These are phyloP conservation scores for Theileria sp. DNA, from an alignment of 169 alveolate species.

Conservation along the genomic window DNA sequence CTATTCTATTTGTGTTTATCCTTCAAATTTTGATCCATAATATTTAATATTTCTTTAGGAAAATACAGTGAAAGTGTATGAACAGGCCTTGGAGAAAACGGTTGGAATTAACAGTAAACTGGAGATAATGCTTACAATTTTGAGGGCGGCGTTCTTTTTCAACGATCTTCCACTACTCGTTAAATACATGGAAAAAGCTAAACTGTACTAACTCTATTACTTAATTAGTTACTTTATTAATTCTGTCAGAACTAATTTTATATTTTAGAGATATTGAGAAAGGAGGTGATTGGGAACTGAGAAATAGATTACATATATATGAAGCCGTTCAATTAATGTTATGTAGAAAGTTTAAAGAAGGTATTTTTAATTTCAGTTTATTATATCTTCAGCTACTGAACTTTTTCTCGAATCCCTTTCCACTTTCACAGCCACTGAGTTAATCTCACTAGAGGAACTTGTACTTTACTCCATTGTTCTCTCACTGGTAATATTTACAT, in stretches of 20 bases:
- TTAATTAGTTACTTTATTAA: constrained; percentile 4
- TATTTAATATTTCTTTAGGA: constrained; percentile 42
- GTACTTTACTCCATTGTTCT: constrained; percentile 89
- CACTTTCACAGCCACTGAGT: constrained; percentile 93
- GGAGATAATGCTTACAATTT: constrained; percentile 73
- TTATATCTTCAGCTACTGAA: constrained; percentile 38
- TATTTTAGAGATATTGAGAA: constrained; percentile 84
- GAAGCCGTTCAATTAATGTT: constrained; percentile 83
- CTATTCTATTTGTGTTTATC: constrained; percentile 22
- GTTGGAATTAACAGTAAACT: constrained; percentile 79
- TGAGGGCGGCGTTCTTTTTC: constrained; percentile 73
- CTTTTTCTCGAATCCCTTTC: constrained; percentile 85
- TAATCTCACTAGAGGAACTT: constrained; percentile 87
- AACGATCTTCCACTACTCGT: constrained; percentile 63
- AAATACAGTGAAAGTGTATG: constrained; percentile 77
- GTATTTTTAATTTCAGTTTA: constrained; percentile 70
- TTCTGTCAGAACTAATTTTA: neutral
- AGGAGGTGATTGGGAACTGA: constrained; percentile 98
- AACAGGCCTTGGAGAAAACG: constrained; percentile 74
- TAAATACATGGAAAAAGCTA: constrained; percentile 67
- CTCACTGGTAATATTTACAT: constrained; percentile 72
- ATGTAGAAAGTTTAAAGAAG: constrained; percentile 86
- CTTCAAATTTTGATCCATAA: neutral
- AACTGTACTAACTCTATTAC: constrained; percentile 49
- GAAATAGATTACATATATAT: constrained; percentile 92